phyloP scores from a whole-genome alignment of 2,329 filamentous ascomycete genomes.

The Epichloe sylvatica region DNA sequence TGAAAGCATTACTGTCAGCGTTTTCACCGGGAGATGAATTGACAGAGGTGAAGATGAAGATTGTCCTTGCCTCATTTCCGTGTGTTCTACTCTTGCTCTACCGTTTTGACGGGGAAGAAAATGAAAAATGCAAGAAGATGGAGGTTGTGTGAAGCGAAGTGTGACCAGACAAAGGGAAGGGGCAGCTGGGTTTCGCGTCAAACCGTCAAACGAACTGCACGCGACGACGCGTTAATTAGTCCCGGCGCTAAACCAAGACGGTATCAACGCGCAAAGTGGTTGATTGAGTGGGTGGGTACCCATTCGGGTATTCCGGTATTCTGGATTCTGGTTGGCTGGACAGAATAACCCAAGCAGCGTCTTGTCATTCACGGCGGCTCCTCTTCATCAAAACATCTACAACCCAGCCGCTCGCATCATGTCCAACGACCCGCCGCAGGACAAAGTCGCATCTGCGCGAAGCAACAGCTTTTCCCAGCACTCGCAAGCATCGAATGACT shows the following conservation, averaged over 20 bases:
- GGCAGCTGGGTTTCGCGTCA: conserved; percentile 14
- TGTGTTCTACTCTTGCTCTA: not conserved
- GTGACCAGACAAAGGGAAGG: not conserved
- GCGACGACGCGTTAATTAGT: conserved; percentile 32
- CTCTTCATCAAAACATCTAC: not conserved
- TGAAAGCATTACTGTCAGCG: conserved; percentile 22
- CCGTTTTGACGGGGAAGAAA: too few species aligned
- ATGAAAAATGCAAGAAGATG: not conserved
- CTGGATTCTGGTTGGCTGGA: not conserved
- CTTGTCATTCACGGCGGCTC: not conserved
- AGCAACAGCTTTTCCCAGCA: conserved; percentile 46
- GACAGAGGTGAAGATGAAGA: not conserved
- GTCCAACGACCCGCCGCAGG: conserved; percentile 24
- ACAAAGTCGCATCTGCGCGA: conserved; percentile 21
- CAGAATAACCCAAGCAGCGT: not conserved
- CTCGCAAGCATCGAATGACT: conserved; percentile 43
- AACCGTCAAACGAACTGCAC: conserved; percentile 8
- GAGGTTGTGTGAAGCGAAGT: not conserved
- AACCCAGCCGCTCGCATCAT: conserved; percentile 9
- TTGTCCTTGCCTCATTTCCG: conserved; percentile 13
- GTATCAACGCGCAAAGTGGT: conserved; percentile 24
- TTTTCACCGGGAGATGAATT: not conserved
- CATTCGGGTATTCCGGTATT: too few species aligned
- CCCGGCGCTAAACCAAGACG: conserved; percentile 16
- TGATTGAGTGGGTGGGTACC: too few species aligned